Evolutionary conservation across 2,329 filamentous ascomycete species (phyloP).

Genomic region (Fusarium equiseti): DNA sequence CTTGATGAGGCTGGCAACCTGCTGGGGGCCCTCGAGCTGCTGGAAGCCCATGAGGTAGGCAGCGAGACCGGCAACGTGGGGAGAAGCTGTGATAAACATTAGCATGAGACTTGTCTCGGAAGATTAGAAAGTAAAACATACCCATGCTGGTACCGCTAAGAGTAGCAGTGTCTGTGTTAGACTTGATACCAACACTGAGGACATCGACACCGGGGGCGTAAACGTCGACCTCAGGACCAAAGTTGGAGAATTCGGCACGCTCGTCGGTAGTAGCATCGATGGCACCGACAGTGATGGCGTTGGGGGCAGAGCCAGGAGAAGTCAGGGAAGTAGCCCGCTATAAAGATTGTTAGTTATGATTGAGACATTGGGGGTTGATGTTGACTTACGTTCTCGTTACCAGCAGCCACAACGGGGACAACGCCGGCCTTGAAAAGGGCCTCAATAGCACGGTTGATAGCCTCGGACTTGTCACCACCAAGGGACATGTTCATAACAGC

Average conservation of each 20-base stretch:
- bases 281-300: slow-evolving; percentile 71
- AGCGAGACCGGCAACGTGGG: slow-evolving; percentile 75
- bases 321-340: slow-evolving; percentile 62
- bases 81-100: slow-evolving; percentile 60
- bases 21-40: slow-evolving; percentile 55
- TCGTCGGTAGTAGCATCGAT: slow-evolving; percentile 64
- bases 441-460: slow-evolving; percentile 68
- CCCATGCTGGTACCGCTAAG: slow-evolving; percentile 71
- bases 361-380: no score
- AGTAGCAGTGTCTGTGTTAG: slow-evolving; percentile 57
- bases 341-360: slow-evolving; percentile 20
- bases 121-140: slow-evolving; percentile 39
- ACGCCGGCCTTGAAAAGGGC: slow-evolving; percentile 63
- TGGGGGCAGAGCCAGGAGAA: slow-evolving; percentile 67
- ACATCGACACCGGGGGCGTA: slow-evolving; percentile 69
- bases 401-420: slow-evolving; percentile 70
- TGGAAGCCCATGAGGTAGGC: slow-evolving; percentile 74
- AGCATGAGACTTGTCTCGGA: slow-evolving; percentile 20
- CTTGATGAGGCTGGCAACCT: slow-evolving; percentile 63
- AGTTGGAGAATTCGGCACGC: slow-evolving; percentile 70
- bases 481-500: slow-evolving; percentile 75
- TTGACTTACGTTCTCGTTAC: slow-evolving; percentile 63
- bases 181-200: slow-evolving; percentile 64
- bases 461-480: slow-evolving; percentile 61
- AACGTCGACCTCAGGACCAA: slow-evolving; percentile 64